These are phyloP conservation scores for Phaeosphaeriaceae sp. DNA, from an alignment of 2,329 filamentous ascomycete species.

Conservation along the genomic window DNA sequence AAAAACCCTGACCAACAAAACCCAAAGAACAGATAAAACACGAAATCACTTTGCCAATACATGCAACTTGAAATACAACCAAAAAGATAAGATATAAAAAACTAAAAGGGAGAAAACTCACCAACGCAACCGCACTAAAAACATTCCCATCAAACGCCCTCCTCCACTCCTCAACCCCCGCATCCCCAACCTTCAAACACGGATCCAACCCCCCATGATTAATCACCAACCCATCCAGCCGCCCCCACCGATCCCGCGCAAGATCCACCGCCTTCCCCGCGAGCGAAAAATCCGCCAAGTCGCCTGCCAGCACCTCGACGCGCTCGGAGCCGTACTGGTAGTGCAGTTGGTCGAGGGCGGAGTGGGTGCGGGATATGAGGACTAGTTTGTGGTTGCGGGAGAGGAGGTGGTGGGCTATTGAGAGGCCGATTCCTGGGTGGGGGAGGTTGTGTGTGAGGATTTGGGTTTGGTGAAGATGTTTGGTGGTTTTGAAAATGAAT, in stretches of 20 bases:
- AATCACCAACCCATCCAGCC: slow-evolving; percentile 80
- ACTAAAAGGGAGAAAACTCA: slow-evolving; percentile 55
- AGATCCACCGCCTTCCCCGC: slow-evolving; percentile 68
- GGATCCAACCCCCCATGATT: slow-evolving; percentile 88
- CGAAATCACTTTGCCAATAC: slow-evolving; percentile 37
- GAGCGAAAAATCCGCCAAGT: slow-evolving; percentile 60
- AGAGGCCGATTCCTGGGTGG: slow-evolving; percentile 63
- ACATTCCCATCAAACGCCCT: slow-evolving; percentile 81
- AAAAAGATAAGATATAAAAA: too few relatives aligned
- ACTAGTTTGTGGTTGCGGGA: slow-evolving; percentile 62
- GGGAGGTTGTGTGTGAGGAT: not conserved
- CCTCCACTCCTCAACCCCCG: slow-evolving; percentile 76
- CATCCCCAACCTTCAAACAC: slow-evolving; percentile 72
- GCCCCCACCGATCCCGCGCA: slow-evolving; percentile 71
- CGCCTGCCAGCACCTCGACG: slow-evolving; percentile 64
- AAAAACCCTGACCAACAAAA: slow-evolving; percentile 2
- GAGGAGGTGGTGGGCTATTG: slow-evolving; percentile 66
- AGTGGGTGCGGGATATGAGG: slow-evolving; percentile 62
- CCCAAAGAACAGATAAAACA: too few relatives aligned
- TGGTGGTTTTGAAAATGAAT: not conserved
- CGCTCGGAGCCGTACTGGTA: slow-evolving; percentile 57
- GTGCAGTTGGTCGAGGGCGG: slow-evolving; percentile 58
- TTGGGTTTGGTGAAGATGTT: not conserved
- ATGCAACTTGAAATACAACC: too few relatives aligned
- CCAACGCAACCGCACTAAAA: slow-evolving; percentile 80